Percentiles rank a stretch among this genome's conserved stretches.
phyloP scores from a whole-genome alignment of 805 yeast species.

The Wickerhamiella brachini region DNA sequence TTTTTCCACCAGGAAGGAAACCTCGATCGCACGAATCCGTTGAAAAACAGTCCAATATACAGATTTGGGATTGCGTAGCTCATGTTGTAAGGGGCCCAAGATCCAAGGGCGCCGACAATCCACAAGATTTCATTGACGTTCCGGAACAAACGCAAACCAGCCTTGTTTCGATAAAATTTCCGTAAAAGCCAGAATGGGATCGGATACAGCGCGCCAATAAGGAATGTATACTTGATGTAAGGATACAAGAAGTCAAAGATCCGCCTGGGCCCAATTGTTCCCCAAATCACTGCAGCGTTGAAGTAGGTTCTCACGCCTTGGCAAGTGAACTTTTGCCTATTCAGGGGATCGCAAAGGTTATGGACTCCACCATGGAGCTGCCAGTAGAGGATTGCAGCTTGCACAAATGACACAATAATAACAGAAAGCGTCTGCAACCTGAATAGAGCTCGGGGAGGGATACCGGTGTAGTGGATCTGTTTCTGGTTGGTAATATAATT shows the following conservation, averaged over 20 bases:
- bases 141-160: conserved; percentile 4
- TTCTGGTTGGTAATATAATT: conserved; percentile 41
- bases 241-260: conserved; percentile 40
- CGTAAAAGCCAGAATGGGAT: conserved; percentile 10
- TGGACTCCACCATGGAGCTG: conserved; percentile 24
- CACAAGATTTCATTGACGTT: conserved; percentile 34
- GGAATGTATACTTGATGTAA: conserved; percentile 45
- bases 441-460: conserved; percentile 48
- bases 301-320: conserved; percentile 28
- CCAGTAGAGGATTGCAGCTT: conserved; percentile 23
- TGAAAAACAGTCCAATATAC: conserved; percentile 28
- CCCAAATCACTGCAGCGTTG: conserved; percentile 41
- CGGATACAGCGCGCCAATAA: conserved; percentile 34
- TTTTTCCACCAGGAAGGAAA: conserved; percentile 43
- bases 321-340: conserved; percentile 29
- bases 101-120: conserved; percentile 30
- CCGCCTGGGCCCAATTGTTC: conserved; percentile 43
- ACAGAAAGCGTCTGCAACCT: conserved; percentile 30
- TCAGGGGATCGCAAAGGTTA: conserved; percentile 26
- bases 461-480: conserved; percentile 42
- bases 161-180: conserved; percentile 13
- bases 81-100: conserved; percentile 24
- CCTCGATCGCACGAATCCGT: conserved; percentile 33
- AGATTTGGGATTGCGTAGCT: conserved; percentile 15
- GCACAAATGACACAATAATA: conserved; percentile 18